Evolutionary conservation across 371 early-diverging fungal genomes (phyloP).

Genomic region (Coemansia sp.): DNA sequence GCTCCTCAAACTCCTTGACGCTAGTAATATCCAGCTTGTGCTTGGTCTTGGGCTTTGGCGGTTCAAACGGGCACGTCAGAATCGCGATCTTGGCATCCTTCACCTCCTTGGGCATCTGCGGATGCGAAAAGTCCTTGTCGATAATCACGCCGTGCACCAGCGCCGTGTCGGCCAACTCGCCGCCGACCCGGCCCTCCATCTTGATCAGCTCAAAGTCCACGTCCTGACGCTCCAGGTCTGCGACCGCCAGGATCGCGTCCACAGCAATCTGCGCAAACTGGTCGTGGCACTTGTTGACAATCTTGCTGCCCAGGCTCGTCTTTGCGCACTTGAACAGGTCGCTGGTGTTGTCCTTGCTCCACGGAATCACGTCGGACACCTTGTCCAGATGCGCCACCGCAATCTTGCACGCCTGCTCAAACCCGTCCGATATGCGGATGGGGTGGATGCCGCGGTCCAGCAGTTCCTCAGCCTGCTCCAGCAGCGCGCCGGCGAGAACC

Average conservation of each 20-base stretch:
- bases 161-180: conserved; percentile 89
- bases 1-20: conserved; percentile 96
- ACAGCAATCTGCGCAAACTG: conserved; percentile 98
- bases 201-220: conserved; percentile 99
- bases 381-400: conserved; percentile 90
- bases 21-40: conserved; percentile 98
- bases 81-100: conserved; percentile 98
- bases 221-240: conserved; percentile 98
- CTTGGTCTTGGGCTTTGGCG: conserved; percentile 99
- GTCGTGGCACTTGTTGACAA: conserved; percentile 97
- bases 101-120: conserved; percentile 99
- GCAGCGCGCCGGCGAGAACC: conserved; percentile 97
- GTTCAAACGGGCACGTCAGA: conserved; percentile 99
- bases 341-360: conserved; percentile 76
- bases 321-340: conserved; percentile 96
- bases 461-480: conserved; percentile 96
- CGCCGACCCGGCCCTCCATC: conserved; percentile 98
- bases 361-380: conserved; percentile 90
- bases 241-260: conserved; percentile 96
- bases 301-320: conserved; percentile 98
- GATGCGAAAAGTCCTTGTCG: conserved; percentile 99
- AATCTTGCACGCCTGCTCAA: conserved; percentile 93
- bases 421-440: conserved; percentile 98
- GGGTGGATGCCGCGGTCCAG: conserved; percentile 99
- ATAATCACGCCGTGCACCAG: conserved; percentile 98